phyloP scores from a whole-genome alignment of 2,329 filamentous ascomycete genomes.

The Daldinia sp. region DNA sequence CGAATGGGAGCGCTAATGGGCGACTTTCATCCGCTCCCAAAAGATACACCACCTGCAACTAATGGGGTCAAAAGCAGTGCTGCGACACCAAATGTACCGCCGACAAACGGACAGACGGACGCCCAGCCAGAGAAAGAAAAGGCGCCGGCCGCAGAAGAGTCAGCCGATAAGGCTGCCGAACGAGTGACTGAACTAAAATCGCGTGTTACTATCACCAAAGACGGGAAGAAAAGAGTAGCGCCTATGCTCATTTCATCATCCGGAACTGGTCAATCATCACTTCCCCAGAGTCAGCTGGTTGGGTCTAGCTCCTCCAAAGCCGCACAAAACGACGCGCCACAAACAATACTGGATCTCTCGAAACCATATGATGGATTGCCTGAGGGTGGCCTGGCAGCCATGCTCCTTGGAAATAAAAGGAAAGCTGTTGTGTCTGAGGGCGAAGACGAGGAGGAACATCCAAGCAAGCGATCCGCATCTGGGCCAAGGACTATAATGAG shows the following conservation, averaged over 20 bases:
- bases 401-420: constrained; percentile 93
- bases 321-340: constrained; percentile 77
- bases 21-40: constrained; percentile 71
- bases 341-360: constrained; percentile 87
- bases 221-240: constrained; percentile 95
- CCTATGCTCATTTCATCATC: constrained; percentile 92
- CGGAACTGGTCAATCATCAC: constrained; percentile 84
- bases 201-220: constrained; percentile 92
- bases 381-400: constrained; percentile 84
- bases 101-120: constrained; percentile 53
- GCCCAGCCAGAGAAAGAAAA: constrained; percentile 53
- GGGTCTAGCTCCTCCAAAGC: constrained; percentile 76
- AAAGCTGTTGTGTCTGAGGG: constrained; percentile 80
- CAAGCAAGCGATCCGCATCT: constrained; percentile 66
- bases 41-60: constrained; percentile 60
- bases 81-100: constrained; percentile 54
- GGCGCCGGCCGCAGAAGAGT: constrained; percentile 58
- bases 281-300: constrained; percentile 89
- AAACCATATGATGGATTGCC: constrained; percentile 95
- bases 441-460: constrained; percentile 77
- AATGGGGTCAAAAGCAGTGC: constrained; percentile 64
- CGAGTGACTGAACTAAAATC: constrained; percentile 79
- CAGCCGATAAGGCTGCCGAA: constrained; percentile 65
- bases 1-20: constrained; percentile 99
- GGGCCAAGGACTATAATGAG: constrained; percentile 80